Conservation (phyloP, 2,329 filamentous ascomycete genomes). For the Moelleriella libera region DNA sequence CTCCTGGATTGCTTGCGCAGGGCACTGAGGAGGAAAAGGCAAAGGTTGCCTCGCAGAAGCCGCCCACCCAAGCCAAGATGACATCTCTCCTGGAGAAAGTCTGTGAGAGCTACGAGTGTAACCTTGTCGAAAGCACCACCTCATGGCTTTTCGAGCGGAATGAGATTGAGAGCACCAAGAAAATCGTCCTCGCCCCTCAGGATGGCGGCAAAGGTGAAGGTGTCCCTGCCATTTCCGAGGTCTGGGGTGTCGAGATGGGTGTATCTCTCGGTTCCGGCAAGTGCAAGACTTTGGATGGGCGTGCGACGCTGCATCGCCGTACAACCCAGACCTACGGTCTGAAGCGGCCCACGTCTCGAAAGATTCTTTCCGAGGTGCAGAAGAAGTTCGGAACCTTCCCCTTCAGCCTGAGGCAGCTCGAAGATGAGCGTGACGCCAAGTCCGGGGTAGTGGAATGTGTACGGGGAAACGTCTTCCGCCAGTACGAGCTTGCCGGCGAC, state of each 20-base stretch:
- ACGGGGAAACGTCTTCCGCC: constrained; percentile 77
- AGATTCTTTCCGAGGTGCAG: constrained; percentile 84
- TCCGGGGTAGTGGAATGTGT: constrained; percentile 93
- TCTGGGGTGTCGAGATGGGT: constrained; percentile 96
- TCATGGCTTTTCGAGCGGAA: constrained; percentile 95
- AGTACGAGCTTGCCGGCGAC: constrained; percentile 92
- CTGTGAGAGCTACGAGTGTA: constrained; percentile 80
- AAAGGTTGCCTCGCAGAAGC: constrained; percentile 71
- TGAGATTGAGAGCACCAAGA: constrained; percentile 95
- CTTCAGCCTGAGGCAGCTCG: constrained; percentile 92
- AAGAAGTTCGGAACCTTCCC: constrained; percentile 98
- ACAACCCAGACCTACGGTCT: constrained; percentile 84
- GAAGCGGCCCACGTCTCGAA: constrained; percentile 86
- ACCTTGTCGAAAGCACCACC: constrained; percentile 92
- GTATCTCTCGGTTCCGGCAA: constrained; percentile 85
- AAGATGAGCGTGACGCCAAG: constrained; percentile 94
- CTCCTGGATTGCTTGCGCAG: constrained; percentile 69
- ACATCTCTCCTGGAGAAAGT: constrained; percentile 82
- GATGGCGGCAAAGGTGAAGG: constrained; percentile 89
- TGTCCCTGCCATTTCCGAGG: constrained; percentile 74
- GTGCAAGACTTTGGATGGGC: constrained; percentile 80
- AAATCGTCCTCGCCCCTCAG: constrained; percentile 81
- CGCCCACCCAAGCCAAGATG: constrained; percentile 76
- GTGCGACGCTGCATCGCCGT: constrained; percentile 83
- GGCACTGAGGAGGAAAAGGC: constrained; percentile 92